Evolutionary conservation across 352 stramenopile species (phyloP).

Genomic region (Phytophthora capsici): DNA sequence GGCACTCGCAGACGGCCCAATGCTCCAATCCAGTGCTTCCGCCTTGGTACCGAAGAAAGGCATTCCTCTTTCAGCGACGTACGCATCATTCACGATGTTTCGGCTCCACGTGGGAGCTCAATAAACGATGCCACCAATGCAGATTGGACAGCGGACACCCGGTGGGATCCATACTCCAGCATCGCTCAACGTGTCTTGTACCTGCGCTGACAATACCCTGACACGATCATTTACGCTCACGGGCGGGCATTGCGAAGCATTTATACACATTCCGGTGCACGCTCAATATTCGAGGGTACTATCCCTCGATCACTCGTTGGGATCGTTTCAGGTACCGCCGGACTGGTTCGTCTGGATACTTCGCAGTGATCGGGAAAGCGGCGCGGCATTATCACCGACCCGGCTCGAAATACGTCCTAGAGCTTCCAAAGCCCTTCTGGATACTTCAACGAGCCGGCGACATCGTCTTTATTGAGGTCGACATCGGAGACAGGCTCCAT

Average conservation of each 20-base stretch:
- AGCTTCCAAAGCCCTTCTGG: neutral
- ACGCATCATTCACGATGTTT: neutral
- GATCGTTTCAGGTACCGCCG: neutral
- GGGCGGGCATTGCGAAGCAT: constrained; percentile 10
- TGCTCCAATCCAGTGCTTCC: neutral
- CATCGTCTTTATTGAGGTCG: neutral
- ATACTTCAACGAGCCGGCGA: neutral
- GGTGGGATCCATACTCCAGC: neutral
- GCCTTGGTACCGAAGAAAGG: too few relatives aligned
- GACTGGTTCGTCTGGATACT: neutral
- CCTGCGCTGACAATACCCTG: neutral
- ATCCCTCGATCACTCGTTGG: neutral
- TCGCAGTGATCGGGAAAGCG: neutral
- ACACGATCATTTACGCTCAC: constrained; percentile 1
- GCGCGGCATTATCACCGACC: neutral
- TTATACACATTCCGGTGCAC: constrained; percentile 5
- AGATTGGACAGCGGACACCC: neutral
- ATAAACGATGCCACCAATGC: neutral
- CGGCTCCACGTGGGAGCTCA: neutral
- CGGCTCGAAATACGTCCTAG: too few relatives aligned
- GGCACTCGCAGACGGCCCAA: neutral
- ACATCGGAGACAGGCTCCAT: neutral
- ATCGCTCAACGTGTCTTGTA: neutral
- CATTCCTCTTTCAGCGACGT: neutral
- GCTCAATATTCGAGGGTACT: neutral